Conservation (phyloP, 1,139 yeast genomes). For the Taiozyma onychis region DNA sequence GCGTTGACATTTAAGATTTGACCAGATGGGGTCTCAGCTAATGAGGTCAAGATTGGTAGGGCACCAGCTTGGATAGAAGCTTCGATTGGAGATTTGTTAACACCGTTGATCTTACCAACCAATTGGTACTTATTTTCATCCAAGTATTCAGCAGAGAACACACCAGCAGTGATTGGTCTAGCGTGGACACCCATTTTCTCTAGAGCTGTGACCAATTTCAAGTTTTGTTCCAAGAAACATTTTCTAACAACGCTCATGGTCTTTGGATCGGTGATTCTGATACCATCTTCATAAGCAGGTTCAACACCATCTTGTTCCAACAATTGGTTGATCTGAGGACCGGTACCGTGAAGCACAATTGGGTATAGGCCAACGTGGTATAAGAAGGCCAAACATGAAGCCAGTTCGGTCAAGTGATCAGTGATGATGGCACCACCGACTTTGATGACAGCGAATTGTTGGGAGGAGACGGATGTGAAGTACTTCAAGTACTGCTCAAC, state of each 20-base stretch:
- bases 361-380: slow-evolving; percentile 98
- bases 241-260: slow-evolving; percentile 96
- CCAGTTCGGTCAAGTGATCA: slow-evolving; percentile 86
- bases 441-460: slow-evolving; percentile 96
- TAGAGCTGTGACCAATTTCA: slow-evolving; percentile 89
- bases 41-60: slow-evolving; percentile 88
- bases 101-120: slow-evolving; percentile 85
- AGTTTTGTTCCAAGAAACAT: slow-evolving; percentile 91
- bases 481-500: slow-evolving; percentile 96
- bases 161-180: slow-evolving; percentile 98
- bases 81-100: slow-evolving; percentile 87
- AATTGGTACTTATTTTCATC: slow-evolving; percentile 87
- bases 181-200: slow-evolving; percentile 97
- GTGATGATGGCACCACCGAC: slow-evolving; percentile 99
- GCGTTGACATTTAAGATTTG: slow-evolving; percentile 97
- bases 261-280: slow-evolving; percentile 88
- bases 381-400: slow-evolving; percentile 90
- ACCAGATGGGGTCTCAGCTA: slow-evolving; percentile 95
- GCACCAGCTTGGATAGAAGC: slow-evolving; percentile 96
- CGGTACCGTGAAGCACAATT: slow-evolving; percentile 95
- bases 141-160: slow-evolving; percentile 87
- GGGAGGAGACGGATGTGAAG: slow-evolving; percentile 92
- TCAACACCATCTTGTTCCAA: slow-evolving; percentile 92
- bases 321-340: slow-evolving; percentile 95
- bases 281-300: slow-evolving; percentile 95